phyloP scores from a whole-genome alignment of 75 land plant species.

The Isoetes taiwanensis region DNA sequence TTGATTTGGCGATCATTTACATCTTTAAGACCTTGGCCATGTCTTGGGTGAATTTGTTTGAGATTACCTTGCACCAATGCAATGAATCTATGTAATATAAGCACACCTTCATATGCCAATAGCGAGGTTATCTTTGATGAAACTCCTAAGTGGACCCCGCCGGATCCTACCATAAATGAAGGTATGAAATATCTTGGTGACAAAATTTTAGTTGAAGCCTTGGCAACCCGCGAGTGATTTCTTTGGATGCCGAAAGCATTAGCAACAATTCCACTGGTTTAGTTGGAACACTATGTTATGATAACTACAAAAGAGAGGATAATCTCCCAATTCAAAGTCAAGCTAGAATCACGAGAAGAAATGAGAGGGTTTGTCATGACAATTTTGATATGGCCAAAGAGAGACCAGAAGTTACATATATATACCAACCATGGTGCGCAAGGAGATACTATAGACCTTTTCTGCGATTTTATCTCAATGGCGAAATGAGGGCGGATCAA shows the following conservation, averaged over 20 bases:
- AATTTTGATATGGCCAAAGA: no score
- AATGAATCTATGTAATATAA: constrained; percentile 36
- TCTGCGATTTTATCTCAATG: no score
- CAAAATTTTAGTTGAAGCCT: constrained; percentile 20
- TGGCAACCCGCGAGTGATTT: constrained; percentile 22
- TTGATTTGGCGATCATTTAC: constrained; percentile 15
- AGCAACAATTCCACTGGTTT: constrained; percentile 34
- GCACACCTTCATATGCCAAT: constrained; percentile 34
- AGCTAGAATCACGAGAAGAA: no score
- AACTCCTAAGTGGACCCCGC: no score
- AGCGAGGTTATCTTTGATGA: not conserved
- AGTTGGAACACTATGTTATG: constrained; percentile 30
- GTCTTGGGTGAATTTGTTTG: constrained; percentile 22
- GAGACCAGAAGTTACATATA: no score
- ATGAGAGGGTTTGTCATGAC: no score
- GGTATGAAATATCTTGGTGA: constrained; percentile 8
- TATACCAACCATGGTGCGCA: no score
- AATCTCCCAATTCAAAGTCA: constrained; percentile 46
- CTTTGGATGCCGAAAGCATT: constrained; percentile 43
- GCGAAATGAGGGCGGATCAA: no score
- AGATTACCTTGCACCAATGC: constrained; percentile 29
- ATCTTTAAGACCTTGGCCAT: constrained; percentile 12
- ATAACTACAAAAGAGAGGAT: constrained; percentile 29
- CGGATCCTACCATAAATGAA: no score
- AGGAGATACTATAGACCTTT: no score